Evolutionary conservation across 1,139 yeast species (phyloP), one percentile per base, ranked within the genome.

Genomic region (Geotrichum fermentans): DNA sequence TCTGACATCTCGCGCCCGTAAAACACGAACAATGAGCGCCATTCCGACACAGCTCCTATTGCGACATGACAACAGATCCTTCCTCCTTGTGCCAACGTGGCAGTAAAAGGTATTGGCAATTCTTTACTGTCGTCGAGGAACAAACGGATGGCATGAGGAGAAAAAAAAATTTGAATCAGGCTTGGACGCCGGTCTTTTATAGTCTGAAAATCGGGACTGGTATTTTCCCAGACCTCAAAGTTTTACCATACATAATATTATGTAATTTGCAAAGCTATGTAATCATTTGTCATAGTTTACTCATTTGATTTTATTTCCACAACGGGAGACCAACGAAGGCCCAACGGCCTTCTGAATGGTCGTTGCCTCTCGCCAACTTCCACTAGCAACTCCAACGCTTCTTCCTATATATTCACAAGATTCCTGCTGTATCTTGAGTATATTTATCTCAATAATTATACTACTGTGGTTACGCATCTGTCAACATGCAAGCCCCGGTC

Each of bases 1-100:
- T 24, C 26, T 29, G 10, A 10, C 17, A 24, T n/a, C 22, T 14
- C 45, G 42, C 40, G 28, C 14, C 28, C 32, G 32, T 43, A 43
- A 36, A 43, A 43, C 46, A 43, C 32, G 20, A 20, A 13, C 41
- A 43, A 43, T 13, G n/a, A 24, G n/a, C n/a, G n/a, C n/a, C n/a
- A n/a, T n/a, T n/a, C n/a, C n/a, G n/a, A n/a, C n/a, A n/a, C n/a
- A n/a, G 22, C 32, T 39, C 24, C 40, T 24, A 37, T 24, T 24
- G 47, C 30, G 33, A 40, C 21, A 26, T 16, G 11, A 4, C 17
- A 35, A 29, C 14, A 4, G 21, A 41, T 39, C 33, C 38, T 45
- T 38, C 43, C 36, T 30, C 45, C 45, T 45, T 35, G 44, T 26
- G 43, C 47, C 49, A 38, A 45, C 52, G 39, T 30, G 49, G 18